Percentiles rank a stretch among this genome's conserved stretches.
Conservation (phyloP, 1,139 yeast genomes). For the Blastobotrys apis region DNA sequence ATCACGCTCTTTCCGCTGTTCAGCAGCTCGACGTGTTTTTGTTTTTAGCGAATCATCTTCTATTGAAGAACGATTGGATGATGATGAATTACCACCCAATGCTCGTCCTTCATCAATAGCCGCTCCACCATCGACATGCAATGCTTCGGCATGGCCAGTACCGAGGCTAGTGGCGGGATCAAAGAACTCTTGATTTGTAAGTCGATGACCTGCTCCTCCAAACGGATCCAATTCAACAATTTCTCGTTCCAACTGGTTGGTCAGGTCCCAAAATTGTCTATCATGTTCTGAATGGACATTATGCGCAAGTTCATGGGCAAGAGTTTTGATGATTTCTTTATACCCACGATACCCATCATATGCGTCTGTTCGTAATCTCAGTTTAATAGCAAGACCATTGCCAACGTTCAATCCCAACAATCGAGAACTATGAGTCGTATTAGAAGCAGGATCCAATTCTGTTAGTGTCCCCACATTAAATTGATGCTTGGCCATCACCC, state of each 20-base stretch:
- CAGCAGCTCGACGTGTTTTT: constrained; percentile 27
- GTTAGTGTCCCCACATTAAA: constrained; percentile 37
- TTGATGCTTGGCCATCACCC: constrained; percentile 37
- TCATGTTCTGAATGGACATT: constrained; percentile 38
- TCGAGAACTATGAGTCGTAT: constrained; percentile 31
- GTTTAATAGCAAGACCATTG: constrained; percentile 37
- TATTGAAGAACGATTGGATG: constrained; percentile 1
- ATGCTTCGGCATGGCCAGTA: constrained; percentile 20
- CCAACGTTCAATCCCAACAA: constrained; percentile 37
- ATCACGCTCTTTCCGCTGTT: constrained; percentile 17
- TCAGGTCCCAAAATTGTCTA: constrained; percentile 37
- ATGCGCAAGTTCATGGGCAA: constrained; percentile 42
- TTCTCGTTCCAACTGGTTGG: constrained; percentile 34
- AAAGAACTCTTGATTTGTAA: constrained; percentile 23
- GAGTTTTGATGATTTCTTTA: constrained; percentile 34
- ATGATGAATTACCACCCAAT: background rate
- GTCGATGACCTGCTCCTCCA: constrained; percentile 23
- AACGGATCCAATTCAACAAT: constrained; percentile 35
- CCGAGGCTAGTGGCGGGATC: constrained; percentile 21
- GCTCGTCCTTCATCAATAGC: background rate
- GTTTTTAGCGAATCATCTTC: constrained; percentile 19
- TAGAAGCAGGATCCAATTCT: constrained; percentile 40
- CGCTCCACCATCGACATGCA: constrained; percentile 29
- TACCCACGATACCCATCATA: constrained; percentile 40
- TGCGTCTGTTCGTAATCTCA: constrained; percentile 39